Percentiles rank a stretch among this genome's conserved stretches.
Evolutionary conservation across 495 filamentous ascomycete species (phyloP).

Genomic region (Echria macrotheca): DNA sequence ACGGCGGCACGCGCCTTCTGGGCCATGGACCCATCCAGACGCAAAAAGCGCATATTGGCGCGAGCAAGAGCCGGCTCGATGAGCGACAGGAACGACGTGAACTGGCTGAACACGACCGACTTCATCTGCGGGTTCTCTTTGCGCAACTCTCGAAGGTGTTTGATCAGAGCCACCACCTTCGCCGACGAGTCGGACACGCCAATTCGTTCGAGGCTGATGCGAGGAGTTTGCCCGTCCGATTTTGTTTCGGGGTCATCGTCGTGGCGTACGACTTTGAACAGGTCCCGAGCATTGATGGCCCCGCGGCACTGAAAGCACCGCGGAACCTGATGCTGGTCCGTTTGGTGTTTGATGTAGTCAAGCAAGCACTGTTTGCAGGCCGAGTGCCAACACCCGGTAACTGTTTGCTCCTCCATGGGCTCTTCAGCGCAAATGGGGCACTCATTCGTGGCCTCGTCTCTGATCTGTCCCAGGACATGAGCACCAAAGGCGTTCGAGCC

Average conservation of each 20-base stretch:
- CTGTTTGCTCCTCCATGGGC: conserved; percentile 86
- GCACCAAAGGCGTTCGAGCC: conserved; percentile 70
- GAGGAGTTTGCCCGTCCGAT: conserved; percentile 41
- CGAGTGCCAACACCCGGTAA: conserved; percentile 94
- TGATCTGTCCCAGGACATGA: conserved; percentile 83
- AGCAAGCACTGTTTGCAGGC: conserved; percentile 89
- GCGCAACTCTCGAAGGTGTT: conserved; percentile 62
- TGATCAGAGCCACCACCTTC: conserved; percentile 77
- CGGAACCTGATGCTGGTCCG: conserved; percentile 64
- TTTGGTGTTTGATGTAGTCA: conserved; percentile 81
- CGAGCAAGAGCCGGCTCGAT: conserved; percentile 70
- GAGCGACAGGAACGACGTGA: conserved; percentile 91
- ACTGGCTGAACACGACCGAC: conserved; percentile 91
- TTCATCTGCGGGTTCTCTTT: conserved; percentile 61
- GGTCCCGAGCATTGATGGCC: conserved; percentile 70
- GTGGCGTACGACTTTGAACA: conserved; percentile 78
- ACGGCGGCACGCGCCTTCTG: conserved; percentile 78
- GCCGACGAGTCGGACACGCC: conserved; percentile 70
- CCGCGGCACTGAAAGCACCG: conserved; percentile 87
- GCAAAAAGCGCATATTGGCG: conserved; percentile 69
- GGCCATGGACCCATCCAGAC: conserved; percentile 84
- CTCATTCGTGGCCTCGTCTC: conserved; percentile 79
- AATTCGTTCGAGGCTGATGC: conserved; percentile 76
- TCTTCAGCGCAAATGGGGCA: conserved; percentile 94
- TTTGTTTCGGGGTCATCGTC: conserved; percentile 37